phyloP scores from a whole-genome alignment of 228 moss, liverwort and hornwort species.

The Sphagnum magellanicum region DNA sequence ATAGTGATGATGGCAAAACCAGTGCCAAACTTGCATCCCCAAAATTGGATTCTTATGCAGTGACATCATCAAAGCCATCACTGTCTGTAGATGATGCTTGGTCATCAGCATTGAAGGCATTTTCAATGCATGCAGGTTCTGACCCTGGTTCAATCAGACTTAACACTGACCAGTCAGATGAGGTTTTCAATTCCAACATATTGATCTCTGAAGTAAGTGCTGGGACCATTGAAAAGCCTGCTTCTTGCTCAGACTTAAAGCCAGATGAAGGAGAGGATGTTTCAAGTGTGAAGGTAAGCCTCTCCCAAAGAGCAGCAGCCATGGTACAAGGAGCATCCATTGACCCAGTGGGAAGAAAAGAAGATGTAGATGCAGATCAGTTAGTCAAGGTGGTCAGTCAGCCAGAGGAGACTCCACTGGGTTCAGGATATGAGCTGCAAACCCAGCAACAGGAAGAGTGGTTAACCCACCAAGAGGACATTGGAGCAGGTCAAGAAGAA shows the following conservation, averaged over 20 bases:
- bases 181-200: neutral
- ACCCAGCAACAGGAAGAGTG: neutral
- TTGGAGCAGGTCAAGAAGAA: neutral
- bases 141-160: neutral
- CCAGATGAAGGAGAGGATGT: neutral
- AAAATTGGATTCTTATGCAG: neutral
- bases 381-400: neutral
- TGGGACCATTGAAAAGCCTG: neutral
- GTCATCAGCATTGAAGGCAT: neutral
- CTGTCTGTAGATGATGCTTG: neutral
- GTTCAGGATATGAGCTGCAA: no score
- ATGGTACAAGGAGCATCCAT: neutral
- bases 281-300: neutral
- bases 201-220: neutral
- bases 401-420: neutral
- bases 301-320: neutral
- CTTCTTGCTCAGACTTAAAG: neutral
- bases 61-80: neutral
- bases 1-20: neutral
- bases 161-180: neutral
- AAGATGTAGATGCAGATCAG: neutral
- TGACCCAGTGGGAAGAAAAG: neutral
- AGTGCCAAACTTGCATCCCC: neutral
- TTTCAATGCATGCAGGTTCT: neutral
- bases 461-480: neutral